Conservation (phyloP, 2,329 filamentous ascomycete genomes). For the Coniochaeta ligniaria region DNA sequence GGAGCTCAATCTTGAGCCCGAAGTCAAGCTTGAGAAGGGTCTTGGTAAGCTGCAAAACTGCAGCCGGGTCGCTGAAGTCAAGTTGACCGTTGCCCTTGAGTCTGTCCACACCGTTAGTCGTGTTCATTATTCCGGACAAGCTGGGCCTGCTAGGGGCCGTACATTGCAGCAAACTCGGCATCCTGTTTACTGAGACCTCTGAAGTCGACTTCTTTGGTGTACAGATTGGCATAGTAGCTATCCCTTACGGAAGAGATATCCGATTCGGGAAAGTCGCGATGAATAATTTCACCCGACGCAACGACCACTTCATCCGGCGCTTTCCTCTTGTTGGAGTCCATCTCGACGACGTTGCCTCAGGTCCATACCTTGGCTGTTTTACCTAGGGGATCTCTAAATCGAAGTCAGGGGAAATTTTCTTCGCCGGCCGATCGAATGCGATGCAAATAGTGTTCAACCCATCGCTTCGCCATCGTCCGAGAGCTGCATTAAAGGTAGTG, state of each 20-base stretch:
- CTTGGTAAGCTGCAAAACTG: constrained; percentile 76
- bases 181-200: constrained; percentile 32
- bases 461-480: no score
- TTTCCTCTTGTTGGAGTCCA: constrained; percentile 12
- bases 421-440: not conserved
- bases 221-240: constrained; percentile 29
- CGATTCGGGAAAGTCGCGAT: not conserved
- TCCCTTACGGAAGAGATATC: constrained; percentile 7
- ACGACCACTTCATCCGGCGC: constrained; percentile 4
- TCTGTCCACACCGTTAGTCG: constrained; percentile 15
- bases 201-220: constrained; percentile 34
- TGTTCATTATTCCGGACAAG: not conserved
- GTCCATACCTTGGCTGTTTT: not conserved
- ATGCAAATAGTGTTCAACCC: not conserved
- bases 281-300: not conserved
- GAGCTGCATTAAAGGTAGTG: no score
- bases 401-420: not conserved
- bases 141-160: constrained; percentile 6
- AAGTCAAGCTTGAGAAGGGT: constrained; percentile 73
- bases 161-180: constrained; percentile 34
- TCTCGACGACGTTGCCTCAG: not conserved
- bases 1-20: constrained; percentile 61
- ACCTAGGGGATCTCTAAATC: no score
- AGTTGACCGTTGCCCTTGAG: constrained; percentile 43
- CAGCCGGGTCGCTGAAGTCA: constrained; percentile 72